phyloP scores from a whole-genome alignment of 495 filamentous ascomycete species.

The Pseudevernia furfuracea region DNA sequence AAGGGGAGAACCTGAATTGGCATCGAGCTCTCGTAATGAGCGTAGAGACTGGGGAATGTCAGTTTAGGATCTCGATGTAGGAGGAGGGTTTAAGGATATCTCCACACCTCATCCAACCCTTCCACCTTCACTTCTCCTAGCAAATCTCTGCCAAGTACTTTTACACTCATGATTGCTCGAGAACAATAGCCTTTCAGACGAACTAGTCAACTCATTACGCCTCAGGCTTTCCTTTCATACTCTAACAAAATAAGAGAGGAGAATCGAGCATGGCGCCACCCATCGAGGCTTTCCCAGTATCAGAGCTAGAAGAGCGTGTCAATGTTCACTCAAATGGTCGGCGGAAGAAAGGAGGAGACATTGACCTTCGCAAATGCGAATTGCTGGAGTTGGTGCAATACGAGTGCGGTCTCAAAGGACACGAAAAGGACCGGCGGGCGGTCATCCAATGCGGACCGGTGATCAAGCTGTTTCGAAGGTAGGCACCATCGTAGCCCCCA shows the following conservation, averaged over 20 bases:
- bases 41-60: conserved; percentile 40
- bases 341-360: conserved; percentile 42
- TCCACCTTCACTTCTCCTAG: conserved; percentile 58
- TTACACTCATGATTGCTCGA: conserved; percentile 31
- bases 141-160: conserved; percentile 52
- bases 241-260: neutral
- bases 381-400: conserved; percentile 77
- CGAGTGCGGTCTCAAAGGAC: conserved; percentile 57
- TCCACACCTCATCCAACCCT: conserved; percentile 56
- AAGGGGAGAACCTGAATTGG: conserved; percentile 23
- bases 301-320: conserved; percentile 42
- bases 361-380: conserved; percentile 62
- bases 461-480: conserved; percentile 74
- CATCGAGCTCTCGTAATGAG: conserved; percentile 33
- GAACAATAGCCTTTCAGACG: neutral
- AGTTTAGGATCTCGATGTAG: neutral
- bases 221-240: neutral
- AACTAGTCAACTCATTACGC: neutral
- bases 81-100: neutral
- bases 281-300: conserved; percentile 47
- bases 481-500: conserved; percentile 27
- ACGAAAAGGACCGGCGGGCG: conserved; percentile 42
- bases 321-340: conserved; percentile 42
- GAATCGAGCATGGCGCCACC: conserved; percentile 51
- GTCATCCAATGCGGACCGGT: conserved; percentile 64